These are phyloP conservation scores for Pichia gijzeniarum DNA, from an alignment of 805 yeast genomes.

Conservation along the genomic window DNA sequence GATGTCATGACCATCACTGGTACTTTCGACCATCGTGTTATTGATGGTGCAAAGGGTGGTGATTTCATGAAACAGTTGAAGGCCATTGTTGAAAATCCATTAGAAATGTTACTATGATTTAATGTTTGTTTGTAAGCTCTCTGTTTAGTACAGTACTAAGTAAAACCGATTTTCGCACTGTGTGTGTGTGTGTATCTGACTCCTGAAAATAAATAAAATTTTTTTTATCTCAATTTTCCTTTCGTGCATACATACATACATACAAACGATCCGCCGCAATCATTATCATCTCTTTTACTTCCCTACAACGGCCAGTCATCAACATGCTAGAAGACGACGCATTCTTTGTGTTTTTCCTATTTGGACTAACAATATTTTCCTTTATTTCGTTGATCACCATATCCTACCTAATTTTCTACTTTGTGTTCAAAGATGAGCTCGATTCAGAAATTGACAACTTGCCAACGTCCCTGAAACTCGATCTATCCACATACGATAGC, in stretches of 20 bases:
- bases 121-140: not conserved
- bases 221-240: no score
- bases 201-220: not conserved
- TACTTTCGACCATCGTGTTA: slow-evolving; percentile 93
- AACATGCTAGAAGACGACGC: slow-evolving; percentile 1
- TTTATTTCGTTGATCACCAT: not conserved
- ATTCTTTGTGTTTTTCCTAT: slow-evolving; percentile 3
- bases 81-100: slow-evolving; percentile 89
- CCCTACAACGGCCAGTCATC: no score
- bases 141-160: no score
- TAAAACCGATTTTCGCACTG: no score
- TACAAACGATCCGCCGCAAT: no score
- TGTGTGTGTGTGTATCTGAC: no score
- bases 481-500: slow-evolving; percentile 12
- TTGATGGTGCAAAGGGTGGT: slow-evolving; percentile 98
- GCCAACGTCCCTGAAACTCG: slow-evolving; percentile 12
- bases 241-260: no score
- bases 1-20: slow-evolving; percentile 90
- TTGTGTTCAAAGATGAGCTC: slow-evolving; percentile 2
- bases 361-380: slow-evolving; percentile 4
- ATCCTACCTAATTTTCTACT: slow-evolving; percentile 2
- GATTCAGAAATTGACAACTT: slow-evolving; percentile 1
- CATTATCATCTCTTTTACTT: no score
- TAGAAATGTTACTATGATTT: slow-evolving; percentile 73
- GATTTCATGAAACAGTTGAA: slow-evolving; percentile 93